Base-by-base conservation (phyloP, 208 protist species). In the Crithidia bombi region DNA sequence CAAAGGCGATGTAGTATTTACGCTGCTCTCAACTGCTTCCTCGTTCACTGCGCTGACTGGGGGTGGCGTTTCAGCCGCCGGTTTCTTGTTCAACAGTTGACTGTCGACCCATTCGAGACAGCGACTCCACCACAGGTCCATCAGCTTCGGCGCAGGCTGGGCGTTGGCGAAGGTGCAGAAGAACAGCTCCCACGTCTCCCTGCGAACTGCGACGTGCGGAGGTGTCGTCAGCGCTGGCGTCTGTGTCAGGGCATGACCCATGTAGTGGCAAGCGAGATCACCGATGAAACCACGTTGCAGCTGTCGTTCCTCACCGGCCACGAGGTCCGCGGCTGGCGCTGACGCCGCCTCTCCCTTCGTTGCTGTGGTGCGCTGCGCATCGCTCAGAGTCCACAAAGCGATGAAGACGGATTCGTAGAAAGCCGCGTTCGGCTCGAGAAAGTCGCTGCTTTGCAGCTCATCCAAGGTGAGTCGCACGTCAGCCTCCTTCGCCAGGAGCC, bases 111-210 rank as follows among this genome's bases (percentile, higher is more conserved):
- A 86, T 19, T 58, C 55, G 6, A 87, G 19, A 28, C 83, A 82
- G 41, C 75, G 75, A 25, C 61, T 28, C 86, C 88, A 96, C 89
- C 91, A 96, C 39, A 93, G 78, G 46, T 92, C 84, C 50, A 96
- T 69, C 43, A 96, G 78, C 62, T 85, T 91, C n/a, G 83, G 83
- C 19, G 86, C 80, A 28, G 80, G 69, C 36, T 92, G 79, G 35
- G 65, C 61, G 43, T 87, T 52, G 9, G 84, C 78, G 65, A 80
- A 82, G 0, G 85, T 62, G 28, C 67, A 56, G 65, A 95, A 87
- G 35, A 90, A 85, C 9, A 71, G 39, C 12, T 79, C 74, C 90
- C 90, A 96, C 51, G 85, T 84, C 35, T 69, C 55, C 14, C 57
- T 43, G 19, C 58, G 44, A 65, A 80, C 65, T n/a, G 38, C 33